Evolutionary conservation across 352 stramenopile species (phyloP), one percentile per base, ranked within the genome.

Genomic region (Phytophthora litchii): DNA sequence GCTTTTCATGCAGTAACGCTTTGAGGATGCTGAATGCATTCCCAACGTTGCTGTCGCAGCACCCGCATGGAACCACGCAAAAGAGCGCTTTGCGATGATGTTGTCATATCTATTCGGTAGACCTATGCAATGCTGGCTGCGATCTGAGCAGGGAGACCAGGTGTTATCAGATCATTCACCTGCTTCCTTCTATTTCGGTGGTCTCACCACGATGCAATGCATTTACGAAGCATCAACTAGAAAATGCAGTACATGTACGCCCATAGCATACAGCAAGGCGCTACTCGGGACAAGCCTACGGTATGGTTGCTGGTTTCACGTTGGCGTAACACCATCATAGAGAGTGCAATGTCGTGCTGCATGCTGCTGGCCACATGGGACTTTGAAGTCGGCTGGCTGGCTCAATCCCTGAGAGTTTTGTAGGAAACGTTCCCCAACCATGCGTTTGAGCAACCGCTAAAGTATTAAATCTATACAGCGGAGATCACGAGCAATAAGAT

Each of bases 401-500:
- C 48, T n/a, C n/a, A n/a, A n/a, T n/a, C n/a, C n/a, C n/a, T n/a
- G 5, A 27, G 3, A 27, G 3, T 27, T 5, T 3, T 27, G 23
- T 5, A 5, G 23, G 23, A 27, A 27, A 27, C 23, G 23, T 27
- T 3, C 23, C n/a, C 23, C 23, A 5, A 19, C 23, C 54, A 53
- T 14, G 29, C 44, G 31, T 60, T 42, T 52, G 31, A n/a, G 32
- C 43, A 38, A 38, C 32, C 19, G 46, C 23, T 19, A 54, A n/a
- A n/a, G n/a, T n/a, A n/a, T n/a, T n/a, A n/a, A n/a, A n/a, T n/a
- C n/a, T n/a, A n/a, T n/a, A 20, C 35, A 42, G 7, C n/a, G 52
- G 31, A 60, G 53, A 46, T 12, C 6, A 17, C 54, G 44, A 27
- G 21, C 43, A 42, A 49, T 31, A 45, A 37, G 35, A 48, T 37